These are phyloP conservation scores for Eucalyptus regnans DNA, from an alignment of 345 rosid genomes.

Conservation along the genomic window DNA sequence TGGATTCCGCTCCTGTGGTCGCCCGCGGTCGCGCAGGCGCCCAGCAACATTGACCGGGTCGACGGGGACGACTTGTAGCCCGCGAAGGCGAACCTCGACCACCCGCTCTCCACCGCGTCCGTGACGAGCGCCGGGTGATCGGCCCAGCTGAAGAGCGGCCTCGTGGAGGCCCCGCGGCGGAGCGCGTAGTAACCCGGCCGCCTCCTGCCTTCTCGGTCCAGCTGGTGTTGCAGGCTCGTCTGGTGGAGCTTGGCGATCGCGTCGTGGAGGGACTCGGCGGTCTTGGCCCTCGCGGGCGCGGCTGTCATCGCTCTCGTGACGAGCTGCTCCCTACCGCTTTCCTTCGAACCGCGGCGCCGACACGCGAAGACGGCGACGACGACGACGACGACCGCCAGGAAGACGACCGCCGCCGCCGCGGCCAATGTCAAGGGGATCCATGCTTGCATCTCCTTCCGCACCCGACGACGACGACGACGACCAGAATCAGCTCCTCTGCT, in stretches of 20 bases:
- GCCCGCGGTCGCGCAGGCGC: slow-evolving; percentile 34
- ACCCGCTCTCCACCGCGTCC: slow-evolving; percentile 78
- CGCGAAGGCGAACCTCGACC: slow-evolving; percentile 75
- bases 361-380: slow-evolving; percentile 18
- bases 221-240: slow-evolving; percentile 15
- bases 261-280: slow-evolving; percentile 23
- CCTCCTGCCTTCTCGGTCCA: slow-evolving; percentile 34
- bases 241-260: slow-evolving; percentile 60
- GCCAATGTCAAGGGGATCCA: slow-evolving; percentile 20
- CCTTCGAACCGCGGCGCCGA: slow-evolving; percentile 26
- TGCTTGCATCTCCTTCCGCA: slow-evolving; percentile 19
- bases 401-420: slow-evolving; percentile 4
- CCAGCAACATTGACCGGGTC: slow-evolving; percentile 25
- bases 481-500: not conserved
- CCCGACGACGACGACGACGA: not conserved
- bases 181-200: slow-evolving; percentile 34
- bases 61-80: slow-evolving; percentile 26
- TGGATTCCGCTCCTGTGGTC: slow-evolving; percentile 7
- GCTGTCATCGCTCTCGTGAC: not conserved
- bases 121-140: slow-evolving; percentile 65
- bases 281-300: not conserved
- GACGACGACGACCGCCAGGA: slow-evolving; percentile 3
- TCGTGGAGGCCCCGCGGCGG: slow-evolving; percentile 25
- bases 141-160: slow-evolving; percentile 55
- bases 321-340: not conserved